Conservation (phyloP, 2,329 filamentous ascomycete genomes). For the Metarhizium brunneum region DNA sequence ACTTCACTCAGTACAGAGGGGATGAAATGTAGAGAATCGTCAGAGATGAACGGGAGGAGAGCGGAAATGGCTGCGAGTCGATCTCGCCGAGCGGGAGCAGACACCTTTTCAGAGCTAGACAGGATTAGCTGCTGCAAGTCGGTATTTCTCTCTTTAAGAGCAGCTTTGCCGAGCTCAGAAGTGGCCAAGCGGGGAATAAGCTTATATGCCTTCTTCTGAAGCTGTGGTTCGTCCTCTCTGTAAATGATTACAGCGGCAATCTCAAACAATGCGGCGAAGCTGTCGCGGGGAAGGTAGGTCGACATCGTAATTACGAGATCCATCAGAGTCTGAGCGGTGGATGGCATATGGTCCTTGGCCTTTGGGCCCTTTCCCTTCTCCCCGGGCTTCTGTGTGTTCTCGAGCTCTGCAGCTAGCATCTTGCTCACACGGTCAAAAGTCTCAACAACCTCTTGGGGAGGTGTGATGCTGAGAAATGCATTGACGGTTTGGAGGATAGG, state of each 20-base stretch:
- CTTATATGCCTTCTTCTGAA: constrained; percentile 99
- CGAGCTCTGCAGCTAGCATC: constrained; percentile 68
- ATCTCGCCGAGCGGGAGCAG: constrained; percentile 77
- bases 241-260: constrained; percentile 78
- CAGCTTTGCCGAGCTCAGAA: constrained; percentile 66
- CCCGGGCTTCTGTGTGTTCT: constrained; percentile 36
- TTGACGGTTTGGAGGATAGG: constrained; percentile 93
- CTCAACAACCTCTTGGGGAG: constrained; percentile 66
- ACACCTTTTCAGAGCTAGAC: constrained; percentile 72
- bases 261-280: constrained; percentile 75
- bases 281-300: constrained; percentile 79
- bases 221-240: constrained; percentile 74
- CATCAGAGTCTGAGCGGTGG: constrained; percentile 90
- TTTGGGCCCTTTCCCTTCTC: constrained; percentile 56
- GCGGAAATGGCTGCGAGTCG: constrained; percentile 74
- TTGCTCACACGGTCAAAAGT: constrained; percentile 82
- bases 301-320: constrained; percentile 95
- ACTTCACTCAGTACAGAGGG: constrained; percentile 87
- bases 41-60: constrained; percentile 69
- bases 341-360: constrained; percentile 68
- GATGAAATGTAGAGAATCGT: constrained; percentile 80
- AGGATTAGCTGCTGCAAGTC: constrained; percentile 81
- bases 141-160: constrained; percentile 62
- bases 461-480: constrained; percentile 82
- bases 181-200: constrained; percentile 83